phyloP scores from a whole-genome alignment of 2,329 filamentous ascomycete species.

The Trichophaea hybrida region DNA sequence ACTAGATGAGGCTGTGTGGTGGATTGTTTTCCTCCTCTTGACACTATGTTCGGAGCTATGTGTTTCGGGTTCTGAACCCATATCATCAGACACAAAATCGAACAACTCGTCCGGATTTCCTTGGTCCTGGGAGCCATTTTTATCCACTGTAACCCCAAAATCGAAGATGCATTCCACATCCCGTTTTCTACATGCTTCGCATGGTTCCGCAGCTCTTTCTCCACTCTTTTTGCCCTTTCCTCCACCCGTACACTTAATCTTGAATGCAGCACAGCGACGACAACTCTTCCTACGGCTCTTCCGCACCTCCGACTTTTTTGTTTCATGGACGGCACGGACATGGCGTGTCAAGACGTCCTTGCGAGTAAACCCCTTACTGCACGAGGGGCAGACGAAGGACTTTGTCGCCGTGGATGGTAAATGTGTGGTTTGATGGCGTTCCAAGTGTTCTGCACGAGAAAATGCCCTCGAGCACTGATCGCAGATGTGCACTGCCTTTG shows the following conservation, averaged over 20 bases:
- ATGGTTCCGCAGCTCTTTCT: slow-evolving; percentile 24
- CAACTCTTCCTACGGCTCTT: slow-evolving; percentile 26
- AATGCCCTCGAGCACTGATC: slow-evolving; percentile 26
- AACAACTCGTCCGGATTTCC: slow-evolving; percentile 5
- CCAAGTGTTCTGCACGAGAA: slow-evolving; percentile 26
- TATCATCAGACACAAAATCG: slow-evolving; percentile 17
- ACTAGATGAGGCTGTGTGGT: not conserved
- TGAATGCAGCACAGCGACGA: slow-evolving; percentile 26
- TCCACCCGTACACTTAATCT: slow-evolving; percentile 27
- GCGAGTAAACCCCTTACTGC: slow-evolving; percentile 26
- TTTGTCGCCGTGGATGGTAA: slow-evolving; percentile 26
- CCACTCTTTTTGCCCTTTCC: slow-evolving; percentile 19
- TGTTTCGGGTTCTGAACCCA: slow-evolving; percentile 8
- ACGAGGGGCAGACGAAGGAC: slow-evolving; percentile 25
- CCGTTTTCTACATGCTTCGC: slow-evolving; percentile 26
- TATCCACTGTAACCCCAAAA: slow-evolving; percentile 19
- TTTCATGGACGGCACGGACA: slow-evolving; percentile 27
- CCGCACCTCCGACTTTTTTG: slow-evolving; percentile 25
- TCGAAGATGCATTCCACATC: slow-evolving; percentile 26
- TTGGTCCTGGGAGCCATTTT: not conserved
- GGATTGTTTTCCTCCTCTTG: slow-evolving; percentile 20
- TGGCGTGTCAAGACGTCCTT: slow-evolving; percentile 27
- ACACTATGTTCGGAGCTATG: slow-evolving; percentile 1
- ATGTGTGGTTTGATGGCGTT: slow-evolving; percentile 27
- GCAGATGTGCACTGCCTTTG: slow-evolving; percentile 23